Conservation (phyloP, 345 rosid genomes). For the Adansonia digitata region DNA sequence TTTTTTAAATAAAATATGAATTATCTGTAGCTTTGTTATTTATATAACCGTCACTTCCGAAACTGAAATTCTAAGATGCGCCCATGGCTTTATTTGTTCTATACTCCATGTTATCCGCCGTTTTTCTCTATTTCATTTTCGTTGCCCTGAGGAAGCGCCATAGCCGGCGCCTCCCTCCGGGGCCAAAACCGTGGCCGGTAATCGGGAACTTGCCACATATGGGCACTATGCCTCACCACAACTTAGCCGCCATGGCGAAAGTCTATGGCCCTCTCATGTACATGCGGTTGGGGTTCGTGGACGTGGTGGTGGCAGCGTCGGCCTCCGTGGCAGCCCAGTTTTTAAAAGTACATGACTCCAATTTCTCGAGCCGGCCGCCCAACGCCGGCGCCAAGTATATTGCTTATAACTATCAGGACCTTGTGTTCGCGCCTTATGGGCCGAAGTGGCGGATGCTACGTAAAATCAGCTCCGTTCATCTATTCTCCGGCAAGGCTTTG, state of each 20-base stretch:
- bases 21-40: too few species aligned
- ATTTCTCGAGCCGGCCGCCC: constrained; percentile 88
- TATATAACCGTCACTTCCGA: too few species aligned
- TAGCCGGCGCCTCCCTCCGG: constrained; percentile 61
- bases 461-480: constrained; percentile 75
- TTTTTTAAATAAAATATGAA: too few species aligned
- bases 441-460: constrained; percentile 79
- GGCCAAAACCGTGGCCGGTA: constrained; percentile 85
- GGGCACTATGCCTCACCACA: constrained; percentile 71
- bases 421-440: constrained; percentile 92
- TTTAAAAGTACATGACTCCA: constrained; percentile 66
- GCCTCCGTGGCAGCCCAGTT: constrained; percentile 81
- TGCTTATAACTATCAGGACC: constrained; percentile 87
- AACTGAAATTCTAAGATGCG: too few species aligned
- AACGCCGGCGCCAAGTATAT: constrained; percentile 83
- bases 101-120: constrained; percentile 6
- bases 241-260: constrained; percentile 48
- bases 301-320: constrained; percentile 80
- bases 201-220: constrained; percentile 85
- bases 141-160: constrained; percentile 14
- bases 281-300: constrained; percentile 67
- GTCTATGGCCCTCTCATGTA: constrained; percentile 74
- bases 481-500: constrained; percentile 84
- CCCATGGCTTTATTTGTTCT: background rate
- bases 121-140: constrained; percentile 31